Base-by-base conservation (phyloP, 1,284 basidiomycete genomes). In the Fistulinella cinereoalba region DNA sequence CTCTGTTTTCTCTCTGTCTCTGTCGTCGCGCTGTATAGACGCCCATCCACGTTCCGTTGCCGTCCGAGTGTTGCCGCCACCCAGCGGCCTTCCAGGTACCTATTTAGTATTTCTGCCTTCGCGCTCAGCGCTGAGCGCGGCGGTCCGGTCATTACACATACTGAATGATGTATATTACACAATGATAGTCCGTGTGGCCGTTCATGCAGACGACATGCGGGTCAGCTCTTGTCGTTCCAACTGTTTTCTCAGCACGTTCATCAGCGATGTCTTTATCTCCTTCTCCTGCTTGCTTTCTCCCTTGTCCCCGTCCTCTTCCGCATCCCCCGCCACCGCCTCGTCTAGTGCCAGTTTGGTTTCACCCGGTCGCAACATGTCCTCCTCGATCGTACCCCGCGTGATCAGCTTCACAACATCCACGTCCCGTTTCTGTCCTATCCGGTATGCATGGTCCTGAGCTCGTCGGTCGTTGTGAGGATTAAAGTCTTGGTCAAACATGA, bases 401-500 rank as follows among this genome's bases (percentile, higher is more conserved):
- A 98, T 91, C n/a, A 99, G 75, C 65, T 95, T 97, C 62, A 97
- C 83, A 4, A 99, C 88, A 34, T 92, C 88, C 4, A 97, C 93
- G 47, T 94, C 84, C 43, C 84, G 81, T 61, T 88, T 92, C 67
- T 97, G 94, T 15, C 93, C 96, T 56, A 99, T 97, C n/a, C 97
- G 88, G 66, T 98, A 99, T 23, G 94, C 94, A 29, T 97, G 85
- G 66, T 99, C 97, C 46, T 96, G 93, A 0, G 97, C 97, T 71
- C 99, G 96, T 52, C 88, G 83, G 71, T 98, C 96, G 58, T 88
- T 90, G 63, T 87, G 86, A 8, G 85, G 90, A 67, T 97, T 98
- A 68, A 96, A 97, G 66, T 99, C 97, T 66, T 97, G 95, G 65
- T 99, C 97, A 65, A 96, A 98, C 84, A 94, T 89, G 65, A 96